phyloP scores from a whole-genome alignment of 345 rosid species.

The Mallotus nudiflorus region DNA sequence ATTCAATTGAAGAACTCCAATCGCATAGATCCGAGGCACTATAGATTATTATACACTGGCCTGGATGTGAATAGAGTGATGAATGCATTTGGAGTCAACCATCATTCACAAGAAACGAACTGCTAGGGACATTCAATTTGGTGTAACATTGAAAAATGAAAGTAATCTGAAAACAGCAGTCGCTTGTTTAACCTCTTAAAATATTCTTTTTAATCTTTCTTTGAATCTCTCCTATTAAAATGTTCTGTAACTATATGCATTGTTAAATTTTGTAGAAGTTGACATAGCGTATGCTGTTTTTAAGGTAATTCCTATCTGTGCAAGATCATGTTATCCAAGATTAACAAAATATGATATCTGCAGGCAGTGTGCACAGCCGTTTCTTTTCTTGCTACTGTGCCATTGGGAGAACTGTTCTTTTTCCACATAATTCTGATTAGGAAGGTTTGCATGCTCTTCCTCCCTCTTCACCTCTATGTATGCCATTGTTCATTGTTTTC shows the following conservation, averaged over 20 bases:
- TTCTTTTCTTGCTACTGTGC: constrained; percentile 76
- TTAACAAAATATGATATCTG: constrained; percentile 19
- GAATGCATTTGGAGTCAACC: background rate
- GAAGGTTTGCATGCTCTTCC: constrained; percentile 48
- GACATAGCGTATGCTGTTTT: background rate
- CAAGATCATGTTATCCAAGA: background rate
- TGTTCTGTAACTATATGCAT: background rate
- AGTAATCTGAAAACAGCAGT: no score
- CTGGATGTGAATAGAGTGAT: background rate
- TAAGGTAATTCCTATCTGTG: background rate
- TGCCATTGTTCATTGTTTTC: background rate
- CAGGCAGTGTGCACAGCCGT: constrained; percentile 77
- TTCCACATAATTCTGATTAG: constrained; percentile 87
- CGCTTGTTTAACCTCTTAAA: no score
- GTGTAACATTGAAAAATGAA: background rate
- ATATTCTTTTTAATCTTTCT: no score
- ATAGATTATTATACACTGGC: background rate
- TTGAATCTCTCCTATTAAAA: background rate
- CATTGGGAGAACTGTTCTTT: constrained; percentile 86
- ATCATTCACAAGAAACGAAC: background rate
- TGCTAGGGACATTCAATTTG: background rate
- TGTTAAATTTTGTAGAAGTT: background rate
- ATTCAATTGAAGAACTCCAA: background rate
- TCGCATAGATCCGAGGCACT: background rate
- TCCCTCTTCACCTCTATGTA: background rate